phyloP scores from a whole-genome alignment of 2,329 filamentous ascomycete species.

The Penicillium rolfsii region DNA sequence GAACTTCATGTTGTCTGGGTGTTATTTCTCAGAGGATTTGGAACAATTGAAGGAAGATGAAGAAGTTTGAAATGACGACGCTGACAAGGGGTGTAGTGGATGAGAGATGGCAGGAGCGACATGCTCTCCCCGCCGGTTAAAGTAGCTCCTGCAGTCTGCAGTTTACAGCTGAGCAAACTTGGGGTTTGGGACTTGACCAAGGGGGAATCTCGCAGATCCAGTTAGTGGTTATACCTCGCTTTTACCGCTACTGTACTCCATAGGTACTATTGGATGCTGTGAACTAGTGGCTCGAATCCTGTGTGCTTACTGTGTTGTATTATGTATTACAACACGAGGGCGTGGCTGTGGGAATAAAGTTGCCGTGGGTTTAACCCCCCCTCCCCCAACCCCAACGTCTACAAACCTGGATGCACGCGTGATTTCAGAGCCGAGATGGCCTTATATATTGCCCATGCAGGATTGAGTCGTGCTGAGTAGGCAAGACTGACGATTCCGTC shows the following conservation, averaged over 20 bases:
- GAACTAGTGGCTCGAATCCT: constrained; percentile 2
- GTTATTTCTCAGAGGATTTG: neutral
- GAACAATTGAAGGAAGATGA: constrained; percentile 5
- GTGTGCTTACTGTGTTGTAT: neutral
- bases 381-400: too few species aligned
- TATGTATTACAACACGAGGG: neutral
- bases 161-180: neutral
- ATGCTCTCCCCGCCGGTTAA: constrained; percentile 6
- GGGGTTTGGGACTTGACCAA: neutral
- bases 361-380: neutral
- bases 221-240: constrained; percentile 7
- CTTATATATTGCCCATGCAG: too few species aligned
- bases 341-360: neutral
- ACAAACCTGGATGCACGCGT: too few species aligned
- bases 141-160: neutral
- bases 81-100: neutral
- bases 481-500: too few species aligned
- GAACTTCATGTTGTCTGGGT: constrained; percentile 51
- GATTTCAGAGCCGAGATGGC: too few species aligned
- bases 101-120: neutral
- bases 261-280: constrained; percentile 10
- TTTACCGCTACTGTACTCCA: neutral
- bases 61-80: neutral
- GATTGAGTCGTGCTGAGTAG: too few species aligned
- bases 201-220: constrained; percentile 3